phyloP scores from a whole-genome alignment of 176 grass and related monocot genomes.

The Alloteropsis semialata region DNA sequence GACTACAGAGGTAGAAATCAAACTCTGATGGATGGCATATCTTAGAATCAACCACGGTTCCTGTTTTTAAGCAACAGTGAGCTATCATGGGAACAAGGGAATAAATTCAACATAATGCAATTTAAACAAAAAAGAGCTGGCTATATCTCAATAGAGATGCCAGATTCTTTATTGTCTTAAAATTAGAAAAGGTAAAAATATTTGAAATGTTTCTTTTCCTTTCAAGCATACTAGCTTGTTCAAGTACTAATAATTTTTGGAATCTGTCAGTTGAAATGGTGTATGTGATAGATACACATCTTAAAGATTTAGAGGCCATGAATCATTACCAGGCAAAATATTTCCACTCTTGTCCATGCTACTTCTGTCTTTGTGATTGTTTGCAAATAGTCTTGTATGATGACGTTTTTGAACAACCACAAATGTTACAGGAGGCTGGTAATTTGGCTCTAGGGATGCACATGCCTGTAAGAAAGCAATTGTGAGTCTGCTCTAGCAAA shows the following conservation, averaged over 20 bases:
- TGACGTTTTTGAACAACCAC: slow-evolving; percentile 99
- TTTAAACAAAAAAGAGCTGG: not conserved
- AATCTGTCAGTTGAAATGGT: not conserved
- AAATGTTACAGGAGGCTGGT: slow-evolving; percentile 98
- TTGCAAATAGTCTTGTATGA: slow-evolving; percentile 94
- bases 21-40: slow-evolving; percentile 97
- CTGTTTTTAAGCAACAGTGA: slow-evolving; percentile 35
- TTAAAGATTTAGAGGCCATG: slow-evolving; percentile 8
- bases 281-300: not conserved
- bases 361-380: slow-evolving; percentile 98
- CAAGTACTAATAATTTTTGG: not conserved
- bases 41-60: slow-evolving; percentile 98
- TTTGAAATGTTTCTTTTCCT: not conserved
- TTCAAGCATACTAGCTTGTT: not conserved
- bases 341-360: slow-evolving; percentile 97
- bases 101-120: not conserved
- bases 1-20: slow-evolving; percentile 99
- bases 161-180: not conserved
- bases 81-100: not conserved
- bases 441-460: slow-evolving; percentile 97
- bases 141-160: not conserved
- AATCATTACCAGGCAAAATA: slow-evolving; percentile 84
- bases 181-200: not conserved
- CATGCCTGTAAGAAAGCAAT: slow-evolving; percentile 66
- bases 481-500: slow-evolving; percentile 12